Base-by-base conservation (phyloP, 2,329 filamentous ascomycete genomes). In the Akanthomyces dipterigenus region DNA sequence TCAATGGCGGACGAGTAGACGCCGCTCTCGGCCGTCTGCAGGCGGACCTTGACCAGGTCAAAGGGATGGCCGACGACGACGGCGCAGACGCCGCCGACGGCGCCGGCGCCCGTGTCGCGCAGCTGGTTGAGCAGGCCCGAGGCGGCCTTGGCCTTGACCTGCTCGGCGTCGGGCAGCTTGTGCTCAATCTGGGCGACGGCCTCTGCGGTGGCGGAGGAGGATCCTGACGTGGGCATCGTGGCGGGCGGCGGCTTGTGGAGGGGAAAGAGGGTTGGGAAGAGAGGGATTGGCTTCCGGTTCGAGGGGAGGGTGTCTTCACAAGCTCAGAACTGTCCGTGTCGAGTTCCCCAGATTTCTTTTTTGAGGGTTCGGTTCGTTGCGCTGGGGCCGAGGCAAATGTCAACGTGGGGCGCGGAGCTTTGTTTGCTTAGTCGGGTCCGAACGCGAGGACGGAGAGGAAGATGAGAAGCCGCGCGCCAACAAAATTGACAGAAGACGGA, bases 61-160 rank as follows among this genome's bases (percentile, higher is more conserved):
- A 99, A 99, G 11, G 95, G 95, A 76, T 99, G 95, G 62, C 95
- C 90, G 63, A 98, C 93, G 46, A 99, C 74, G 60, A 99, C 95
- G 62, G 95, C 93, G 78, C 91, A 98, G 53, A 99, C 76, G 69
- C 95, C 95, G 68, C 95, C 95, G 63, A 96, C 96, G 64, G 92
- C 95, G 69, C 95, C 95, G 8, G 93, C 93, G 9, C 83, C 88
- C 56, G 99, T 84, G 46, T 93, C 95, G 63, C 93, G 88, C 65
- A 96, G 75, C 73, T 86, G 83, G 22, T 82, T 72, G 16, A 76
- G 68, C 57, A 75, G 69, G 42, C 69, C 72, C 20, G 76, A 73
- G 26, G 73, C 68, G 55, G 67, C 63, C 56, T 64, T 64, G 60
- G 73, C 76, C 4, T 73, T 76, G 61, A 73, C 72, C 22, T 76